Percentiles rank a stretch among this genome's conserved stretches.
These are phyloP conservation scores for Kodamaea sp. DNA, from an alignment of 1,139 yeast species.

Conservation along the genomic window DNA sequence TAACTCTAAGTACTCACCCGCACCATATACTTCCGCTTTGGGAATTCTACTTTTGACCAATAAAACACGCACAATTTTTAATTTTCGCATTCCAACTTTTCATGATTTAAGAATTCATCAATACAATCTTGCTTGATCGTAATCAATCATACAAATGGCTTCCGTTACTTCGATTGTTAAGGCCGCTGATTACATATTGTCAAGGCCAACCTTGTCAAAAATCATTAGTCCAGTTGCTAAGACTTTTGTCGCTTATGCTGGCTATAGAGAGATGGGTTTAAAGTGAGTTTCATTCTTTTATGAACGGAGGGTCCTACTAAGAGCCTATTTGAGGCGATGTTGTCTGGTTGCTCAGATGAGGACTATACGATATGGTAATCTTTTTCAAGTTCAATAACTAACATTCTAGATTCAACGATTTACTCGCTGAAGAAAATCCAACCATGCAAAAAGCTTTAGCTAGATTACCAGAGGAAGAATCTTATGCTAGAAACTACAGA, in stretches of 20 bases:
- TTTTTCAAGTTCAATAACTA: too few species aligned
- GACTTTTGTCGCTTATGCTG: slow-evolving; percentile 70
- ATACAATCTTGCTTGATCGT: slow-evolving; percentile 1
- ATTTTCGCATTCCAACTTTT: slow-evolving; percentile 9
- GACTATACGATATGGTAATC: too few species aligned
- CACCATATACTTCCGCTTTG: slow-evolving; percentile 7
- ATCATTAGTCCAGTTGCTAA: slow-evolving; percentile 79
- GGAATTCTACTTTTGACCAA: slow-evolving; percentile 17
- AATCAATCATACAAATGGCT: slow-evolving; percentile 45
- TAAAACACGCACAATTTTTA: slow-evolving; percentile 13
- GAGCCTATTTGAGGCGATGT: background rate
- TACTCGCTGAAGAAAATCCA: slow-evolving; percentile 85
- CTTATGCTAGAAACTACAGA: slow-evolving; percentile 91
- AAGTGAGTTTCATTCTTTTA: slow-evolving; percentile 44
- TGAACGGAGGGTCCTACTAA: background rate
- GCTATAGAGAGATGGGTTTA: slow-evolving; percentile 92
- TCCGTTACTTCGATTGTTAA: slow-evolving; percentile 82
- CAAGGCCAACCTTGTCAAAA: slow-evolving; percentile 76
- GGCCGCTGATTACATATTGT: slow-evolving; percentile 77
- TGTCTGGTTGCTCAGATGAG: too few species aligned
- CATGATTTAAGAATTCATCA: slow-evolving; percentile 1
- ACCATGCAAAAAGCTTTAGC: slow-evolving; percentile 81
- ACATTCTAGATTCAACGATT: slow-evolving; percentile 66
- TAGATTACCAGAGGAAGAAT: slow-evolving; percentile 82
- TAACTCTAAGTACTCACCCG: too few species aligned